A percentile compares a stretch with the other conserved stretches of the same genome.
phyloP scores from a whole-genome alignment of 257 asterid species.

The Perilla frutescens region DNA sequence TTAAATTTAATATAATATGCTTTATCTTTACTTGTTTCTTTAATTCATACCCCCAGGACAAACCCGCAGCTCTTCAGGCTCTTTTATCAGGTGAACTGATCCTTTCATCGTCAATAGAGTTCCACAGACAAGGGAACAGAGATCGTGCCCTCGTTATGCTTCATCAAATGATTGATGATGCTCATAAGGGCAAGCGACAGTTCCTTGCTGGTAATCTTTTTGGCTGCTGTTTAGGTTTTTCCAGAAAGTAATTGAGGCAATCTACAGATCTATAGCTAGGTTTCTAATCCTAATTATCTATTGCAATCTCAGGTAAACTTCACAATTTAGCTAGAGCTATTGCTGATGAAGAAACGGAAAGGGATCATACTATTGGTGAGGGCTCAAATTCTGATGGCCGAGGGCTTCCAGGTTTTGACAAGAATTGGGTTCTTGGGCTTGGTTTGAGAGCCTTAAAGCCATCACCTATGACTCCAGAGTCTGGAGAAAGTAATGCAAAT shows the following conservation, averaged over 20 bases:
- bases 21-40: conserved; percentile 26
- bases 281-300: conserved; percentile 28
- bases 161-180: conserved; percentile 99
- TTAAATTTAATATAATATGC: conserved; percentile 21
- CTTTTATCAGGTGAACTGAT: conserved; percentile 80
- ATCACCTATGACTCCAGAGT: conserved; percentile 43
- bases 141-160: conserved; percentile 96
- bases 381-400: conserved; percentile 65
- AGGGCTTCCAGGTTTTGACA: conserved; percentile 56
- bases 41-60: conserved; percentile 64
- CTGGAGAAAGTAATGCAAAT: conserved; percentile 60
- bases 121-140: conserved; percentile 77
- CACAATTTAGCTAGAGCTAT: conserved; percentile 97
- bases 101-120: conserved; percentile 65
- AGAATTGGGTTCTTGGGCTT: conserved; percentile 80
- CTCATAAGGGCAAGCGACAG: conserved; percentile 94
- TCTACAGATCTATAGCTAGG: conserved; percentile 25
- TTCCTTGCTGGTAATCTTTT: conserved; percentile 81
- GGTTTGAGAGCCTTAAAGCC: conserved; percentile 79
- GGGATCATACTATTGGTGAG: conserved; percentile 64
- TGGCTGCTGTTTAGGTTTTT: conserved; percentile 26
- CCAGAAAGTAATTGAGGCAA: conserved; percentile 28
- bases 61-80: conserved; percentile 79
- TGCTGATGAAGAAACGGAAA: conserved; percentile 90
- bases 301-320: conserved; percentile 74